Evolutionary conservation across 768 basidiomycete species (phyloP).

Genomic region (Termitomyces sp.): DNA sequence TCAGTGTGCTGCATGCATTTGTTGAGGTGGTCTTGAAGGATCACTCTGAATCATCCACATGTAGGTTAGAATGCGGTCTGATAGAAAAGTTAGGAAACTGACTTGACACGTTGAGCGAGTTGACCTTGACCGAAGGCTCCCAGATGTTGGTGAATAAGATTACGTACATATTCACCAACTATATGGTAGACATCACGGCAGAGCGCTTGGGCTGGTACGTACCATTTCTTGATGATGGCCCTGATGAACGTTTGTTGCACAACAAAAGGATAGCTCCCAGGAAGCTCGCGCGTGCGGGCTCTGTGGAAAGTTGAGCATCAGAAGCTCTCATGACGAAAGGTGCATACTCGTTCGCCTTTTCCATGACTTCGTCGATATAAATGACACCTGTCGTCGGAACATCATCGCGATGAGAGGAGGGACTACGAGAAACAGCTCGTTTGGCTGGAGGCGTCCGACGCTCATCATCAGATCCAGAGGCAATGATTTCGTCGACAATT

Average conservation of each 20-base stretch:
- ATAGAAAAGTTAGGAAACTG: background rate
- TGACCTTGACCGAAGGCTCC: conserved; percentile 43
- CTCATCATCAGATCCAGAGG: conserved; percentile 1
- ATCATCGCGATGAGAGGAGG: background rate
- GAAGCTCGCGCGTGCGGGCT: conserved; percentile 65
- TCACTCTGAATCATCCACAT: conserved; percentile 26
- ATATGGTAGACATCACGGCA: conserved; percentile 32
- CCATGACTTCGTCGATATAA: conserved; percentile 48
- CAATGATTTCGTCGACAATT: background rate
- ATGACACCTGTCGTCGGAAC: conserved; percentile 18
- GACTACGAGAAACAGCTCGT: background rate
- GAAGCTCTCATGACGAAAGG: background rate
- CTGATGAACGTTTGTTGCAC: conserved; percentile 49
- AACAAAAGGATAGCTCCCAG: conserved; percentile 59
- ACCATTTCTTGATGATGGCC: conserved; percentile 42
- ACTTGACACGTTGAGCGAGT: conserved; percentile 42
- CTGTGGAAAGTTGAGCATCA: conserved; percentile 25
- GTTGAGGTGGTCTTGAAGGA: conserved; percentile 47
- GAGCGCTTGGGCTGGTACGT: conserved; percentile 35
- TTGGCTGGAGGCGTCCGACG: background rate
- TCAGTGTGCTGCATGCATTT: conserved; percentile 32
- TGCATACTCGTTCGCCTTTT: conserved; percentile 40
- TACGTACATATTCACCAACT: conserved; percentile 32
- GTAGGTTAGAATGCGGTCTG: background rate
- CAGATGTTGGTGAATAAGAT: conserved; percentile 46